These are phyloP conservation scores for Thymus mandschuricus DNA, from an alignment of 257 asterid species.

Conservation along the genomic window DNA sequence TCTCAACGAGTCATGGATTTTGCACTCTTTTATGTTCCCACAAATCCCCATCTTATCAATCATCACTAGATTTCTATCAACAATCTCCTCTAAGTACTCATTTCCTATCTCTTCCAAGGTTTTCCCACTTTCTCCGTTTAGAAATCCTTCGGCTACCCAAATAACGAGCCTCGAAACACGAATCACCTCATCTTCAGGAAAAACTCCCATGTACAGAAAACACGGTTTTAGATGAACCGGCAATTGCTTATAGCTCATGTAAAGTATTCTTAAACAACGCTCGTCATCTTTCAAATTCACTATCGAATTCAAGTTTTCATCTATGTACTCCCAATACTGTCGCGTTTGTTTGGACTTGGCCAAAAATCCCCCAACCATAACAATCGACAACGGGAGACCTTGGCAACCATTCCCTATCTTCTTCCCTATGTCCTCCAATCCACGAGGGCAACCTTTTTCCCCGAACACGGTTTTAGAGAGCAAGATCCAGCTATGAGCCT, in stretches of 20 bases:
- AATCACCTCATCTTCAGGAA: no score
- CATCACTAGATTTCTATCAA: background rate
- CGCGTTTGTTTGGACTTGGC: background rate
- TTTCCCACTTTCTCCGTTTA: background rate
- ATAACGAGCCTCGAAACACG: no score
- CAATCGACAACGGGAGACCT: background rate
- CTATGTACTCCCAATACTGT: background rate
- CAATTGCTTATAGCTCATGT: background rate
- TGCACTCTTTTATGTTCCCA: background rate
- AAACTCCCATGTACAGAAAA: no score
- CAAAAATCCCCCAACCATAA: background rate
- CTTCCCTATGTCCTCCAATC: background rate
- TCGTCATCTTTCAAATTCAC: background rate
- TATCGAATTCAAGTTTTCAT: background rate
- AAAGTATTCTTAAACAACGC: background rate
- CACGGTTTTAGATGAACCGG: no score
- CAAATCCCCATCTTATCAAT: background rate
- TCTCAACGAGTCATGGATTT: no score
- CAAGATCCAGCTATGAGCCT: no score
- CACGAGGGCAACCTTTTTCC: no score
- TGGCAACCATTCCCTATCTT: background rate
- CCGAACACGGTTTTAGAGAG: no score
- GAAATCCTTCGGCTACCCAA: background rate
- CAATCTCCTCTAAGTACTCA: background rate
- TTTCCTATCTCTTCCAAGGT: background rate